phyloP scores from a whole-genome alignment of 371 early-diverging fungal genomes.

The Entomophthora muscae region DNA sequence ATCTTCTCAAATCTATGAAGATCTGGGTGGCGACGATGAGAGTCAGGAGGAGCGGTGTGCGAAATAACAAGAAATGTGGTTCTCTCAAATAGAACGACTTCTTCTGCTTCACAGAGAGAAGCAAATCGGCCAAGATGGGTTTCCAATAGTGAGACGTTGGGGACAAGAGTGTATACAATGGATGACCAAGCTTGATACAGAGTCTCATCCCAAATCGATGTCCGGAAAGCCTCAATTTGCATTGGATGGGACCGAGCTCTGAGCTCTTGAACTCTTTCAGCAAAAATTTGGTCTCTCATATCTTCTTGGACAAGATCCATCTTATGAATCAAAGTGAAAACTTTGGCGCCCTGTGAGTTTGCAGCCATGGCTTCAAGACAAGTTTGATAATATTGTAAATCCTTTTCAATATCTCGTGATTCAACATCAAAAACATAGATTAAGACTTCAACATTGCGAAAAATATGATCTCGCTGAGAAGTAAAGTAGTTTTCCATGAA shows the following conservation, averaged over 20 bases:
- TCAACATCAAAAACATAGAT: slow-evolving; percentile 97
- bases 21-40: slow-evolving; percentile 29
- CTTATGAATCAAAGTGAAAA: slow-evolving; percentile 90
- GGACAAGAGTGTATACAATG: slow-evolving; percentile 86
- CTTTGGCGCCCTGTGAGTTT: slow-evolving; percentile 73
- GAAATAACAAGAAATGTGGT: slow-evolving; percentile 89
- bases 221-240: slow-evolving; percentile 53
- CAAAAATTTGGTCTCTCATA: slow-evolving; percentile 49
- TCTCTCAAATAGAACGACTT: slow-evolving; percentile 85
- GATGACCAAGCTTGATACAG: slow-evolving; percentile 92
- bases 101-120: slow-evolving; percentile 72
- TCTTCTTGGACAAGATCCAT: slow-evolving; percentile 84
- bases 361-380: slow-evolving; percentile 66
- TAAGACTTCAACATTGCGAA: slow-evolving; percentile 92
- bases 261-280: slow-evolving; percentile 48
- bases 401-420: slow-evolving; percentile 72
- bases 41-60: slow-evolving; percentile 20
- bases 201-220: slow-evolving; percentile 94
- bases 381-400: slow-evolving; percentile 78
- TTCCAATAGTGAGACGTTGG: slow-evolving; percentile 71
- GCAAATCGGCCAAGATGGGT: slow-evolving; percentile 59
- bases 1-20: slow-evolving; percentile 79
- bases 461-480: slow-evolving; percentile 81
- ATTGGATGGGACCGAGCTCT: slow-evolving; percentile 50
- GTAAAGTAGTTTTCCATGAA: slow-evolving; percentile 94